A percentile compares a stretch with the other conserved stretches of the same genome.
Conservation (phyloP, 495 filamentous ascomycete species). For the Talaromyces trachyspermus region DNA sequence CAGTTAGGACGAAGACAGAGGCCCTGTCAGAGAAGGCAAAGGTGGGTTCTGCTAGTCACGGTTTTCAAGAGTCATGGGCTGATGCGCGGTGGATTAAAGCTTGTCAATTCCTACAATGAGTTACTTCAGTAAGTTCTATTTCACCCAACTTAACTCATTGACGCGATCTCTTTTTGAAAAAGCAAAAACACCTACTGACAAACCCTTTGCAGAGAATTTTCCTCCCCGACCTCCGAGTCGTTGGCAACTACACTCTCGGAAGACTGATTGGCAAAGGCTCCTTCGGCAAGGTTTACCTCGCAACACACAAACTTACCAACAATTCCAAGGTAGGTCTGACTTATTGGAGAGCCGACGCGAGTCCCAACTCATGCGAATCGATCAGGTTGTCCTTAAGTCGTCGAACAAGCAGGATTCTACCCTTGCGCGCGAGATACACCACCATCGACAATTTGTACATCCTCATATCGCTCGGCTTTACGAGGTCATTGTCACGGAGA, state of each 20-base stretch:
- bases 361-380: constrained; percentile 8
- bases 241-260: constrained; percentile 91
- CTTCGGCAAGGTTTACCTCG: constrained; percentile 97
- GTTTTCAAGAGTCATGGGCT: constrained; percentile 7
- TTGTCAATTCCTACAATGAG: constrained; percentile 93
- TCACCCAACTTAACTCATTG: not conserved
- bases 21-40: constrained; percentile 89
- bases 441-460: constrained; percentile 95
- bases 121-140: constrained; percentile 69
- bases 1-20: constrained; percentile 72
- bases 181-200: not conserved
- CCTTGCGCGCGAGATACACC: constrained; percentile 93
- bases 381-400: constrained; percentile 91
- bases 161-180: too few species aligned
- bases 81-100: constrained; percentile 47
- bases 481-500: constrained; percentile 95
- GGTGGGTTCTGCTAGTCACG: constrained; percentile 42
- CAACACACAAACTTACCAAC: constrained; percentile 95
- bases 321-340: constrained; percentile 74
- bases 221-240: constrained; percentile 77
- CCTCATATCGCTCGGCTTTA: constrained; percentile 95
- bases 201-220: constrained; percentile 68
- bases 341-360: not conserved
- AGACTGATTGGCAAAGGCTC: constrained; percentile 92
- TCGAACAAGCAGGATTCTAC: constrained; percentile 94